Base-by-base conservation (phyloP, 352 stramenopile species). In the Blastocystis sp. region DNA sequence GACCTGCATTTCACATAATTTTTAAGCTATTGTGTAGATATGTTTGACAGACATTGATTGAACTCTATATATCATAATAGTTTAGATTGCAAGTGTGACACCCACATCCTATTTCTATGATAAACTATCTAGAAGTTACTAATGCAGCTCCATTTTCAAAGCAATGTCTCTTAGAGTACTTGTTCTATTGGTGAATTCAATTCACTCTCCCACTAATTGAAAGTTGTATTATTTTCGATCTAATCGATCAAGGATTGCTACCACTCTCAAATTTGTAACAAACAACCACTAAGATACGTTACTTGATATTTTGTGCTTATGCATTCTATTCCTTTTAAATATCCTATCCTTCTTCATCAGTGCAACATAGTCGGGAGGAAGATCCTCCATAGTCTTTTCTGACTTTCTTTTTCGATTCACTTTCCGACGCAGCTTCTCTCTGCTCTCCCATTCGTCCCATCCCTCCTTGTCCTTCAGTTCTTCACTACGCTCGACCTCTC, bases 381-480 rank as follows among this genome's bases (percentile, higher is more conserved):
- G 50, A n/a, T 55, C 50, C 56, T 78, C 66, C 54, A 59, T 55
- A 37, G 20, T 45, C 50, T 78, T 16, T 9, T 30, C 50, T 55
- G 54, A 41, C 41, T 3, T 59, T n/a, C 50, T 59, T 20, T 47
- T 73, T 41, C n/a, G 41, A 7, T 53, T 37, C 39, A 45, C 1
- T 43, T 85, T 41, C 53, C 20, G 24, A 8, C 69, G 13, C 26
- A 39, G 34, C 34, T 65, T 85, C 26, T 68, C 11, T 43, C 53
- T 18, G 18, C 34, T n/a, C n/a, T 50, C 68, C 26, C 26, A 9
- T 37, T 85, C 20, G 30, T 85, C 53, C 73, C 73, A 85, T 43
- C 68, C 47, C n/a, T 65, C 73, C 9, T 68, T 26, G 11, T 59
- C 55, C n/a, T 69, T n/a, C 30, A 85, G 20, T 43, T 85, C 73